Evolutionary conservation across 1,284 basidiomycete genomes (phyloP).

Genomic region (Apiotrichum porosum): DNA sequence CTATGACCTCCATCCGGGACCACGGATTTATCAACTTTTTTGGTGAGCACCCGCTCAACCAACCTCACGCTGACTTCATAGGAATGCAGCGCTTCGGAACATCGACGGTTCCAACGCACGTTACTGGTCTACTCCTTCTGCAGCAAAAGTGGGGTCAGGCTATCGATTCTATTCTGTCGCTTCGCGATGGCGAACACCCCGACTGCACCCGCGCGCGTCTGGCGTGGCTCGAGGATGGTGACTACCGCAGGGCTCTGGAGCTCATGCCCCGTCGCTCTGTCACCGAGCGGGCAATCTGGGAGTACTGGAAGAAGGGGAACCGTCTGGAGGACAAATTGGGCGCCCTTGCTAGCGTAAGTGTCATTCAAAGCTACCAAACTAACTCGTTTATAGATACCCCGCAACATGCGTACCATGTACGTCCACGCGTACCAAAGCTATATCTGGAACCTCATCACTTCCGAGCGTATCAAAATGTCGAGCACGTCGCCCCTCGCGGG

Average conservation of each 20-base stretch:
- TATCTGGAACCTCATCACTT: conserved; percentile 94
- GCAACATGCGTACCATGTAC: conserved; percentile 92
- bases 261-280: conserved; percentile 83
- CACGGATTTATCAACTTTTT: conserved; percentile 98
- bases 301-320: conserved; percentile 79
- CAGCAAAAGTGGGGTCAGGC: conserved; percentile 85
- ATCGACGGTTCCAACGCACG: conserved; percentile 88
- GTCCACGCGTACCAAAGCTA: conserved; percentile 98
- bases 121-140: conserved; percentile 84
- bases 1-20: conserved; percentile 73
- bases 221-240: conserved; percentile 73
- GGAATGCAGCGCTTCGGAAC: conserved; percentile 99
- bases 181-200: conserved; percentile 81
- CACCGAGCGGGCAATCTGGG: conserved; percentile 85
- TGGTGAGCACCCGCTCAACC: conserved; percentile 52
- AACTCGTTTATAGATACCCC: conserved; percentile 88
- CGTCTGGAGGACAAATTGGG: conserved; percentile 79
- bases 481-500: conserved; percentile 71
- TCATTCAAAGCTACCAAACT: no score
- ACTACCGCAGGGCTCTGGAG: conserved; percentile 70
- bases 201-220: conserved; percentile 73
- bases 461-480: conserved; percentile 82
- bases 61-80: conserved; percentile 31
- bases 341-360: conserved; percentile 70
- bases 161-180: conserved; percentile 71